Conservation (phyloP, 2,329 filamentous ascomycete species). For the Purpureocillium lavendulum region DNA sequence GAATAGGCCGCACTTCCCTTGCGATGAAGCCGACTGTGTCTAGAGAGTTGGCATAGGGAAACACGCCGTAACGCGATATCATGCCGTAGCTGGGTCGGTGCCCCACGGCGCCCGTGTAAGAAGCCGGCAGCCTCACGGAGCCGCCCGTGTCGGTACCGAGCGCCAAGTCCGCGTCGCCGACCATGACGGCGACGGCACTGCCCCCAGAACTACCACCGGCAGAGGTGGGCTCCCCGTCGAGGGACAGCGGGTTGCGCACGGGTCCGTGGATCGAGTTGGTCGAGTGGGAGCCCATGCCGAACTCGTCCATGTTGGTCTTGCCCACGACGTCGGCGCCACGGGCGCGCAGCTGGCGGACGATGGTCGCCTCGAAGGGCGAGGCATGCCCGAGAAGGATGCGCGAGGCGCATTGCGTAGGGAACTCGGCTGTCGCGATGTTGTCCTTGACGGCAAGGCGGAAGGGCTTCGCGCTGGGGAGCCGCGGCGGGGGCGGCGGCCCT, state of each 20-base stretch:
- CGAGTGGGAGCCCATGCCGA: constrained; percentile 90
- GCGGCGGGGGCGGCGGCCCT: constrained; percentile 7
- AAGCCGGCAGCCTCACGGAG: constrained; percentile 77
- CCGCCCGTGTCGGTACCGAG: constrained; percentile 92
- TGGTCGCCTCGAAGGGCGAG: constrained; percentile 76
- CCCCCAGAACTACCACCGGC: constrained; percentile 90
- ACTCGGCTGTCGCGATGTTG: constrained; percentile 59
- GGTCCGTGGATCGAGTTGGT: constrained; percentile 59
- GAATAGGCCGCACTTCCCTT: constrained; percentile 40
- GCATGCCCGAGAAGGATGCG: constrained; percentile 59
- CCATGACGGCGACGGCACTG: constrained; percentile 75
- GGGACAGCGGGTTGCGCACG: constrained; percentile 44
- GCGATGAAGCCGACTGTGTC: constrained; percentile 81
- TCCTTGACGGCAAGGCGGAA: constrained; percentile 62
- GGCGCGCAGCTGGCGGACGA: constrained; percentile 58
- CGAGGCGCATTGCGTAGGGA: constrained; percentile 80
- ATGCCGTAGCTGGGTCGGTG: constrained; percentile 91
- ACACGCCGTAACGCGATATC: constrained; percentile 75
- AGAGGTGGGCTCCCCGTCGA: constrained; percentile 39
- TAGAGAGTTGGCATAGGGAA: constrained; percentile 86
- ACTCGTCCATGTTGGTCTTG: constrained; percentile 93
- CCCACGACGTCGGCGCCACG: constrained; percentile 58
- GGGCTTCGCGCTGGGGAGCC: constrained; percentile 13
- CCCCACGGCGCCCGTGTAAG: constrained; percentile 74
- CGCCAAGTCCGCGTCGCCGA: constrained; percentile 50